phyloP scores from a whole-genome alignment of 2,329 filamentous ascomycete genomes.

The Sporothrix humicola region DNA sequence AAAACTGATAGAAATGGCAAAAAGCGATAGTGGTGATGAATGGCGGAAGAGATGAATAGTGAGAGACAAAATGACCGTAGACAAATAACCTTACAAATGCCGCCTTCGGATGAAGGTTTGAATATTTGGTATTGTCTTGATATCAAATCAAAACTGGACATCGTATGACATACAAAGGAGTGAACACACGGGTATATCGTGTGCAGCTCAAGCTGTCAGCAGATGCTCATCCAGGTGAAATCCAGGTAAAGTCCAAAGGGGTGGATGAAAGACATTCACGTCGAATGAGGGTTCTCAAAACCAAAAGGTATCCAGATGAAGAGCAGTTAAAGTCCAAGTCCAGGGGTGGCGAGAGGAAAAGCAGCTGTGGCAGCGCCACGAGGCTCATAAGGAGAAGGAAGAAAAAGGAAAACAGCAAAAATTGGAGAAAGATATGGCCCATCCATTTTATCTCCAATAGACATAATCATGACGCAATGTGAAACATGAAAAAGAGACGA shows the following conservation, averaged over 20 bases:
- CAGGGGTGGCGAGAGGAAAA: not conserved
- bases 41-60: constrained; percentile 7
- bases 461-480: not conserved
- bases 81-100: constrained; percentile 6
- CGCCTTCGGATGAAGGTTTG: constrained; percentile 11
- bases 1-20: not conserved
- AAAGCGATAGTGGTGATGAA: not conserved
- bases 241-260: not conserved
- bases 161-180: not conserved
- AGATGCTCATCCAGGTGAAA: not conserved
- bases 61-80: not conserved
- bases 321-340: constrained; percentile 7
- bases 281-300: not conserved
- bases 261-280: not conserved
- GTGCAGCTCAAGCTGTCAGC: not conserved
- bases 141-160: constrained; percentile 3
- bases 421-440: not conserved
- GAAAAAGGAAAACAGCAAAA: not conserved
- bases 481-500: not conserved
- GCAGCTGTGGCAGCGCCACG: not conserved
- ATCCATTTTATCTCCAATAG: not conserved
- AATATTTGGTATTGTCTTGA: constrained; percentile 7
- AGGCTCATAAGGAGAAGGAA: not conserved
- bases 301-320: constrained; percentile 1
- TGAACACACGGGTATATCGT: not conserved